Percentiles rank a stretch among this genome's conserved stretches.
These are phyloP conservation scores for Kewa caespitosa DNA, from an alignment of 179 eudicot species.

Conservation along the genomic window DNA sequence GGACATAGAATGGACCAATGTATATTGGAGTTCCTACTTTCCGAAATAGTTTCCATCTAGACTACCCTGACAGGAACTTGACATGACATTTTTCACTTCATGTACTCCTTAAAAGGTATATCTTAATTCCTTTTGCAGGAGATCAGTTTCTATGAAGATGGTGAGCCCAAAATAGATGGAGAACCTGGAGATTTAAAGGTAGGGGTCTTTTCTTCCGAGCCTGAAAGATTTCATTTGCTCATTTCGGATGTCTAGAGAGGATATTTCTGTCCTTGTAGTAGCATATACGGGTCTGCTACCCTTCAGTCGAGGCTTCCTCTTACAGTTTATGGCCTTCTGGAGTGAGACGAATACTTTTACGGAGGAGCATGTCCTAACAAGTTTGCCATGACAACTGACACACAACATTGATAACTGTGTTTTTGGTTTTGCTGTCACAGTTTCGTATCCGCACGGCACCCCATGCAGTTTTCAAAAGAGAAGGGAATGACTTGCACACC, in stretches of 20 bases:
- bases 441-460: slow-evolving; percentile 91
- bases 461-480: slow-evolving; percentile 82
- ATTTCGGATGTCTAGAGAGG: not conserved
- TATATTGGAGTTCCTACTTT: no score
- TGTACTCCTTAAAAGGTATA: slow-evolving; percentile 3
- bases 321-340: not conserved
- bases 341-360: not conserved
- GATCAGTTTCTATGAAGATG: slow-evolving; percentile 84
- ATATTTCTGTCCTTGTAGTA: not conserved
- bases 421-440: no score
- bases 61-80: no score
- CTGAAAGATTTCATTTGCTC: not conserved
- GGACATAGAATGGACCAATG: no score
- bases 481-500: slow-evolving; percentile 80
- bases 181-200: slow-evolving; percentile 87
- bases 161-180: slow-evolving; percentile 89
- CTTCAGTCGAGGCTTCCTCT: not conserved
- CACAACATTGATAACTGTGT: slow-evolving; percentile 5
- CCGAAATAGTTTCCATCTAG: no score
- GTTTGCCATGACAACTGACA: not conserved
- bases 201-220: not conserved
- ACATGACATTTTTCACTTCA: no score
- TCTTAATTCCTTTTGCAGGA: slow-evolving; percentile 49
- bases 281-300: not conserved
- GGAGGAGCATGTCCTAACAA: not conserved